These are phyloP conservation scores for Mycena latifolia DNA, from an alignment of 768 basidiomycete species.

Conservation along the genomic window DNA sequence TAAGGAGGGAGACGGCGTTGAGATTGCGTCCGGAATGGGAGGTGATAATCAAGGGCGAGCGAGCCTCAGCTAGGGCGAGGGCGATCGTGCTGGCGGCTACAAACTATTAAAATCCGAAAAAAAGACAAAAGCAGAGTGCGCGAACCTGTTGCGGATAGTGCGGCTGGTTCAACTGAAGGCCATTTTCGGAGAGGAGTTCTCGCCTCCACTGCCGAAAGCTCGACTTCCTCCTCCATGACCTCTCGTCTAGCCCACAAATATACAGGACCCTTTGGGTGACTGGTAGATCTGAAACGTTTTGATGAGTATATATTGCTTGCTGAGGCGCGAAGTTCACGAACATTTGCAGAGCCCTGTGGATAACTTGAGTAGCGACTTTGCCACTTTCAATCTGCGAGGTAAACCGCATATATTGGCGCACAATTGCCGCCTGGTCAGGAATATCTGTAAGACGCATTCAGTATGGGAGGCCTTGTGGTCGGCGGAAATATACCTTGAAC, in stretches of 20 bases:
- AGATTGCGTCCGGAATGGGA: slow-evolving; percentile 71
- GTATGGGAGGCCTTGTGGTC: background rate
- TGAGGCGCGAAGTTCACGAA: slow-evolving; percentile 41
- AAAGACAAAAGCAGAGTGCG: background rate
- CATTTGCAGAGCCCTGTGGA: slow-evolving; percentile 76
- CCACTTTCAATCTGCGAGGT: slow-evolving; percentile 70
- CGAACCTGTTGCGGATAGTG: slow-evolving; percentile 56
- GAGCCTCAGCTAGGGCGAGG: slow-evolving; percentile 61
- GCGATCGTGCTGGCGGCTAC: slow-evolving; percentile 56
- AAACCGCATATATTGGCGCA: slow-evolving; percentile 82
- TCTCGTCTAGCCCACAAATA: slow-evolving; percentile 84
- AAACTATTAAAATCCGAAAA: slow-evolving; percentile 7
- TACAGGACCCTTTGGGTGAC: slow-evolving; percentile 78
- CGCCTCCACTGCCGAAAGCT: slow-evolving; percentile 48
- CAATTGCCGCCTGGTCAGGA: slow-evolving; percentile 78
- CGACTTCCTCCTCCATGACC: slow-evolving; percentile 74
- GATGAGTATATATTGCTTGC: slow-evolving; percentile 4
- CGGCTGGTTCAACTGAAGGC: slow-evolving; percentile 64
- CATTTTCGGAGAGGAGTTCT: slow-evolving; percentile 52
- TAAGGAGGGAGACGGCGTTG: slow-evolving; percentile 58
- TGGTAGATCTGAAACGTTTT: slow-evolving; percentile 63
- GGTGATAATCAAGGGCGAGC: slow-evolving; percentile 73
- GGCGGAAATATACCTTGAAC: slow-evolving; percentile 64
- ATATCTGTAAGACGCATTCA: slow-evolving; percentile 56
- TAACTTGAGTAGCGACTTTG: slow-evolving; percentile 60